Evolutionary conservation across 2,329 filamentous ascomycete genomes (phyloP).

Genomic region (Berkeleyomyces basicola): DNA sequence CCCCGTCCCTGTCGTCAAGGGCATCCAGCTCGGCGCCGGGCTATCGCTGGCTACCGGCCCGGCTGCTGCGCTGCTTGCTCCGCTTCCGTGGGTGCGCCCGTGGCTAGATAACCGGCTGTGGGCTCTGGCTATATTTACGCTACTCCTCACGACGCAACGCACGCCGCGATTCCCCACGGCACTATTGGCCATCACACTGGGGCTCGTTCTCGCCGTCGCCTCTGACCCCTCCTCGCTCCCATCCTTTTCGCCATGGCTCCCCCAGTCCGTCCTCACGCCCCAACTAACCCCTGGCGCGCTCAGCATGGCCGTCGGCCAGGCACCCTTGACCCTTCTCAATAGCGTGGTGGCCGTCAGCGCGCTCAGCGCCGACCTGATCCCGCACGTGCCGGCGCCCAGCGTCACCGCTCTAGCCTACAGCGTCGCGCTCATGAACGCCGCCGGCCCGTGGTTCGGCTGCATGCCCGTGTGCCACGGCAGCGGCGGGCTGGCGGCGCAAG

Average conservation of each 20-base stretch:
- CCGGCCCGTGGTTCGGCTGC: constrained; percentile 77
- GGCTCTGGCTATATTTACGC: constrained; percentile 55
- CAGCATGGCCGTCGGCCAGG: constrained; percentile 61
- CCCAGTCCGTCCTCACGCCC: constrained; percentile 22
- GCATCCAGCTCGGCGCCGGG: constrained; percentile 86
- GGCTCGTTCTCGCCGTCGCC: constrained; percentile 45
- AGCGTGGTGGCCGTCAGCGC: constrained; percentile 78
- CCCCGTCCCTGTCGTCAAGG: constrained; percentile 78
- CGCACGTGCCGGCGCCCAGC: constrained; percentile 46
- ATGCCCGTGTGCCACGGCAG: constrained; percentile 95
- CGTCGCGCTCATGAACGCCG: constrained; percentile 67
- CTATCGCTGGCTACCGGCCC: constrained; percentile 68
- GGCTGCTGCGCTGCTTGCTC: constrained; percentile 48
- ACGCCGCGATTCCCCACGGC: constrained; percentile 61
- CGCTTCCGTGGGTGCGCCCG: constrained; percentile 50
- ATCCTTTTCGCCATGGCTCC: background rate
- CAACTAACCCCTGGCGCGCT: constrained; percentile 23
- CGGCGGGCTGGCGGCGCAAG: constrained; percentile 78
- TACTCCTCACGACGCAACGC: constrained; percentile 51
- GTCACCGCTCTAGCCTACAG: constrained; percentile 67
- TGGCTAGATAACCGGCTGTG: constrained; percentile 65
- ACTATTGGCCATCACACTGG: constrained; percentile 51
- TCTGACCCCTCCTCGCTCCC: constrained; percentile 26
- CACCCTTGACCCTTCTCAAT: constrained; percentile 84
- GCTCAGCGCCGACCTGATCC: constrained; percentile 61